A percentile compares a stretch with the other conserved stretches of the same genome.
Conservation (phyloP, 2,329 filamentous ascomycete genomes). For the Cryphonectria parasitica region DNA sequence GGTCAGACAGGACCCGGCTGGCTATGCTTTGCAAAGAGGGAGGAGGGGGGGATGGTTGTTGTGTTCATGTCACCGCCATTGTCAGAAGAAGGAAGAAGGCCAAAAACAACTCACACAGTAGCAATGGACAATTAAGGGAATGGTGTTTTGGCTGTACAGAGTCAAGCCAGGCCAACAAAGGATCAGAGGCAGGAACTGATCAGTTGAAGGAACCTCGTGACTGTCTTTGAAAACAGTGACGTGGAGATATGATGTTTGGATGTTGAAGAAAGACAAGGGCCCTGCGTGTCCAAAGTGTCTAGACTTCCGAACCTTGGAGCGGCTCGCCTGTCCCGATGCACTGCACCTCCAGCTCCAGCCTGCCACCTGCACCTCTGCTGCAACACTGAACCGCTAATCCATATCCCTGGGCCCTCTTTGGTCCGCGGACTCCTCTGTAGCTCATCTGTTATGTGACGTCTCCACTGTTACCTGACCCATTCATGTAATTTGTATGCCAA, state of each 20-base stretch:
- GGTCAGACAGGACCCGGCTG: conserved; percentile 4
- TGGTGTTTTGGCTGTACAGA: background rate
- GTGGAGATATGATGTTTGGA: conserved; percentile 13
- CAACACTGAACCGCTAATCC: conserved; percentile 14
- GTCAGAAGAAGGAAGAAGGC: background rate
- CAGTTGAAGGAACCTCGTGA: conserved; percentile 2
- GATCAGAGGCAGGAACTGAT: background rate
- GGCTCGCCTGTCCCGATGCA: conserved; percentile 10
- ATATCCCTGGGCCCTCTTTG: conserved; percentile 21
- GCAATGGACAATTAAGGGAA: conserved; percentile 29
- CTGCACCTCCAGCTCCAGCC: background rate
- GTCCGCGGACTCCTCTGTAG: conserved; percentile 19
- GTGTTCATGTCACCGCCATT: conserved; percentile 5
- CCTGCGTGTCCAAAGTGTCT: conserved; percentile 11
- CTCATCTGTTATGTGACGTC: conserved; percentile 20
- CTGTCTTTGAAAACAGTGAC: conserved; percentile 12
- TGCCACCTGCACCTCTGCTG: conserved; percentile 15
- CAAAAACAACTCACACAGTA: conserved; percentile 26
- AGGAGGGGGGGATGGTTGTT: background rate
- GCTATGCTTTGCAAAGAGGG: background rate
- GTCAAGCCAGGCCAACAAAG: background rate
- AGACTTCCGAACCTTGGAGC: background rate
- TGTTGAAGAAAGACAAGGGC: conserved; percentile 15
- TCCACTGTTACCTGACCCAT: conserved; percentile 10
- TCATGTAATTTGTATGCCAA: background rate